A percentile compares a stretch with the other conserved stretches of the same genome.
Evolutionary conservation across 345 rosid genomes (phyloP).

Genomic region (Gossypium sturtianum): DNA sequence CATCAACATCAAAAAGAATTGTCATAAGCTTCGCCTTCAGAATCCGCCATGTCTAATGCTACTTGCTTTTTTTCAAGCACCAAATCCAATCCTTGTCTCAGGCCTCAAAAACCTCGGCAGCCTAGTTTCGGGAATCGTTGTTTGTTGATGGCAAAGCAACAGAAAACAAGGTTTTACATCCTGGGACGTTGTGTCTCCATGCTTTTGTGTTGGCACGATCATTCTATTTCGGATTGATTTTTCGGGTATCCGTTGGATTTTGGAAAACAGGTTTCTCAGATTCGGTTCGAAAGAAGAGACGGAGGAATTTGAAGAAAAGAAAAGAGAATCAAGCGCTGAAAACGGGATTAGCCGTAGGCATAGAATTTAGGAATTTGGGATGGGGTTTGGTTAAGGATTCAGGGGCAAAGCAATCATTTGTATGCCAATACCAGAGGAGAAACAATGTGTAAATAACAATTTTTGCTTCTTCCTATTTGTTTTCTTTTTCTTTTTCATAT

Average conservation of each 20-base stretch:
- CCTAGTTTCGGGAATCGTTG: conserved; percentile 44
- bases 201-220: conserved; percentile 82
- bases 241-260: not conserved
- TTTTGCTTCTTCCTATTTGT: not conserved
- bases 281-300: not conserved
- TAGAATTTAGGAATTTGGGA: not conserved
- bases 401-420: not conserved
- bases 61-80: conserved; percentile 19
- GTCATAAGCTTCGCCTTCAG: not conserved
- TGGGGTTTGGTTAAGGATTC: not conserved
- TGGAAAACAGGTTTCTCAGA: not conserved
- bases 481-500: too few species aligned
- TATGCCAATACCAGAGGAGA: not conserved
- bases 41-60: conserved; percentile 27
- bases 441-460: not conserved
- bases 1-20: not conserved
- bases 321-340: not conserved
- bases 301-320: too few species aligned
- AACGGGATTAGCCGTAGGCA: not conserved
- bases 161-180: conserved; percentile 75
- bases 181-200: conserved; percentile 80
- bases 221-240: conserved; percentile 29
- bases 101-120: conserved; percentile 15
- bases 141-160: conserved; percentile 57
- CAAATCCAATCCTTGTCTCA: conserved; percentile 13